Base-by-base conservation (phyloP, 208 protist genomes). In the Wallacemonas sp. region DNA sequence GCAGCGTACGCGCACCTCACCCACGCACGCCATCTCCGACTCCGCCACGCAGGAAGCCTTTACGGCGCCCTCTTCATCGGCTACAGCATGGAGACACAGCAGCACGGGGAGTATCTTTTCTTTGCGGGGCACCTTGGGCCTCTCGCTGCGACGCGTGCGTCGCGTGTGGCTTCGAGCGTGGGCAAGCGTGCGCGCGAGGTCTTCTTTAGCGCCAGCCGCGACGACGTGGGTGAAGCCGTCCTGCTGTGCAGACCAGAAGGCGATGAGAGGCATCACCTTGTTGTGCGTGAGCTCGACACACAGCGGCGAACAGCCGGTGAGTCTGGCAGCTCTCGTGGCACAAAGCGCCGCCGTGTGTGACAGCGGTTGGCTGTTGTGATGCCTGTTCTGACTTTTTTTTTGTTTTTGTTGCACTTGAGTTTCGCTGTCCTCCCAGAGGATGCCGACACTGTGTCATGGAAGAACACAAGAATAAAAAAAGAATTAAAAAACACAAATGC, bases 1-100 rank as follows among this genome's bases (percentile, higher is more conserved):
- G 16, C 30, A 6, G 64, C 79, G 24, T 92, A 92, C 62, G 16
- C 38, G n/a, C 36, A 75, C 11, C 66, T 89, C 17, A 92, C 83
- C 14, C 49, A 49, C 16, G 30, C 47, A 16, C 68, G 68, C 56
- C 69, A 74, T 2, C 78, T 78, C 32, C 70, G 46, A 30, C 74
- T 92, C 6, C 86, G 81, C 4, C 86, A 92, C 57, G 81, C 16
- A 2, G 52, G 83, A 1, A 88, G 83, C 30, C 58, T 76, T 23
- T 92, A 88, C 54, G 86, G 86, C 0, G 82, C 86, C 1, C 76
- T 72, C 21, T 92, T 86, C 44, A 84, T 90, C 46, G 86, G 83
- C 29, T 92, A 92, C 65, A 43, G 41, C 5, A 16, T 61, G 17
- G 52, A 39, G 4, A 58, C 52, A 17, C 12, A 26, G 4, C 11